Conservation (phyloP, 2,329 filamentous ascomycete genomes). For the Diaporthe vaccinii region DNA sequence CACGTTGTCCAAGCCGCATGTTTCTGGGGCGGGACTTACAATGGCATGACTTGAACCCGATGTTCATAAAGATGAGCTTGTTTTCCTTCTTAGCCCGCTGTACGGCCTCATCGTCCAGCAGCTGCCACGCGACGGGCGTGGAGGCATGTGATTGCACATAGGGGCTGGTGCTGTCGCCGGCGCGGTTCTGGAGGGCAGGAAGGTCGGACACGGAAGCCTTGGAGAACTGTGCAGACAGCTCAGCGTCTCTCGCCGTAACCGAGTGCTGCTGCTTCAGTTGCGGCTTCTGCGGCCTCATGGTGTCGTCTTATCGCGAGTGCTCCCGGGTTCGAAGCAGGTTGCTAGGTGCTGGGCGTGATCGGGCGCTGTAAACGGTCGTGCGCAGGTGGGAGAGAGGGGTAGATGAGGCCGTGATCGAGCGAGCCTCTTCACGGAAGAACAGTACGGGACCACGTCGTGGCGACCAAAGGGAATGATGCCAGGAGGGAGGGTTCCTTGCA, state of each 20-base stretch:
- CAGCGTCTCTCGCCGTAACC: constrained; percentile 35
- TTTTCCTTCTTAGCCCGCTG: constrained; percentile 84
- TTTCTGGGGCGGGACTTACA: constrained; percentile 68
- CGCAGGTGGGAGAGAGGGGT: not conserved
- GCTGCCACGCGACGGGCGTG: constrained; percentile 93
- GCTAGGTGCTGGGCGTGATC: not conserved
- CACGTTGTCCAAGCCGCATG: not conserved
- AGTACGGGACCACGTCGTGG: not conserved
- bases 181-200: constrained; percentile 53
- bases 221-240: constrained; percentile 41
- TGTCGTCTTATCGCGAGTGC: constrained; percentile 40
- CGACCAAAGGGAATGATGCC: too few relatives aligned
- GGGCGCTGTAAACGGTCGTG: constrained; percentile 3
- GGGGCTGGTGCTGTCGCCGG: constrained; percentile 59
- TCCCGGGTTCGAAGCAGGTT: not conserved
- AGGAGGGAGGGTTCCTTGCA: not conserved
- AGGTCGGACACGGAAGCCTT: constrained; percentile 37
- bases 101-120: constrained; percentile 83
- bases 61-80: constrained; percentile 91
- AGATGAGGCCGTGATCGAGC: constrained; percentile 7
- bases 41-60: constrained; percentile 95
- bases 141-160: constrained; percentile 80
- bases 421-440: not conserved
- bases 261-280: constrained; percentile 47
- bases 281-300: constrained; percentile 52